Conservation (phyloP, 495 filamentous ascomycete genomes). For the Cercophora newfieldiana region DNA sequence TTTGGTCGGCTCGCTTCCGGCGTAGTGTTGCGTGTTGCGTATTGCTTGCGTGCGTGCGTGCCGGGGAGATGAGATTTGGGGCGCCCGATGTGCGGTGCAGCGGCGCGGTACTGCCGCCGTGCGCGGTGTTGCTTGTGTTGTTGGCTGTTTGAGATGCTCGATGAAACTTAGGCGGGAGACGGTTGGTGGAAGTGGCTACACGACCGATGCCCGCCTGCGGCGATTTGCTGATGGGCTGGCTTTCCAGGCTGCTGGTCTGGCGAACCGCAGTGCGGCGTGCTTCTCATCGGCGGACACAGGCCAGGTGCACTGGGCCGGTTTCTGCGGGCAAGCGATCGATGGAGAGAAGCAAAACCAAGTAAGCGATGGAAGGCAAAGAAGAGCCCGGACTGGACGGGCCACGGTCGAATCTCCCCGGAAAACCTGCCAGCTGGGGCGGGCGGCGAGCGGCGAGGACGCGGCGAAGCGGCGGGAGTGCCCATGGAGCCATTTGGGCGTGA, state of each 20-base stretch:
- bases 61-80: not conserved
- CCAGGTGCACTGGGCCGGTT: not conserved
- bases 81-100: not conserved
- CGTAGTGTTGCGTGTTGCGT: not conserved
- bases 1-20: constrained; percentile 13
- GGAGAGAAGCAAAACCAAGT: constrained; percentile 1
- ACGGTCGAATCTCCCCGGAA: constrained; percentile 6
- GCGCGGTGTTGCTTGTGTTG: not conserved
- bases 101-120: not conserved
- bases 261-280: constrained; percentile 14
- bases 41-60: not conserved
- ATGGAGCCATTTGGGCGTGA: not conserved
- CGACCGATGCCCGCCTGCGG: not conserved
- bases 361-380: not conserved
- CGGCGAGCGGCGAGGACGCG: not conserved
- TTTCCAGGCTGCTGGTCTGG: constrained; percentile 11
- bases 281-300: constrained; percentile 13
- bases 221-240: not conserved
- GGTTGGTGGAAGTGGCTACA: not conserved
- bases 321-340: constrained; percentile 17
- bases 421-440: constrained; percentile 4
- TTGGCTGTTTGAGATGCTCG: not conserved
- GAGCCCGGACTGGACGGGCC: constrained; percentile 8
- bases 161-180: not conserved
- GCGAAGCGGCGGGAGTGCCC: not conserved